Conservation (phyloP, 139 green algal species). For the Micractinium sp. region DNA sequence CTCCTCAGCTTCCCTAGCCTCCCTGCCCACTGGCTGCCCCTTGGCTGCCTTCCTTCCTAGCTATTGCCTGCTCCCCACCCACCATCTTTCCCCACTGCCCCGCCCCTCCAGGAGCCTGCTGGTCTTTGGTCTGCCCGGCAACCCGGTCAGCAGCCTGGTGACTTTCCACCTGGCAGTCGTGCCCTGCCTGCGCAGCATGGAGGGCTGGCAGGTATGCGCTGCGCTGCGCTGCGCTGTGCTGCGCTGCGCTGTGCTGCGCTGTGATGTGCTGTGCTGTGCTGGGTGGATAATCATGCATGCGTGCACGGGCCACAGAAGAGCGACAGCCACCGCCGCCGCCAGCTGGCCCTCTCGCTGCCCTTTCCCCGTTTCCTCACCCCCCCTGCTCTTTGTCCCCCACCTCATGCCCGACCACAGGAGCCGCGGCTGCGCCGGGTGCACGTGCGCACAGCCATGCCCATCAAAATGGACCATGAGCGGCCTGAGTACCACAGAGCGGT, state of each 20-base stretch:
- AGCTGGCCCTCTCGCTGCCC: neutral
- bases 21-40: neutral
- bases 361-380: neutral
- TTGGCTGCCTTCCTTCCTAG: too few relatives aligned
- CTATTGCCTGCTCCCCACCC: too few relatives aligned
- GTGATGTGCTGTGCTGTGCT: neutral
- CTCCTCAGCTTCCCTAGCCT: neutral
- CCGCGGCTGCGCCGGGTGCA: constrained; percentile 76
- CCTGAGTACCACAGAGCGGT: constrained; percentile 94
- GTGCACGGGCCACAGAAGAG: too few relatives aligned
- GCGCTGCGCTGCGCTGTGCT: neutral
- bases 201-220: constrained; percentile 66
- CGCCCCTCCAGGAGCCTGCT: constrained; percentile 29
- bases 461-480: constrained; percentile 91
- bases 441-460: constrained; percentile 46
- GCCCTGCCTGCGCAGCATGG: constrained; percentile 84
- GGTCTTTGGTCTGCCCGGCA: constrained; percentile 74
- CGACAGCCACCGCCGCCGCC: too few relatives aligned
- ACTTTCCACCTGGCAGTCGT: constrained; percentile 93
- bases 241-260: neutral
- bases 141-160: constrained; percentile 90
- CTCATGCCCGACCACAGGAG: constrained; percentile 10
- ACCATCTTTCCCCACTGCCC: too few relatives aligned
- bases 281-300: too few relatives aligned
- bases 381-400: neutral